Conservation (phyloP, 352 stramenopile genomes). For the Lagenidium giganteum region DNA sequence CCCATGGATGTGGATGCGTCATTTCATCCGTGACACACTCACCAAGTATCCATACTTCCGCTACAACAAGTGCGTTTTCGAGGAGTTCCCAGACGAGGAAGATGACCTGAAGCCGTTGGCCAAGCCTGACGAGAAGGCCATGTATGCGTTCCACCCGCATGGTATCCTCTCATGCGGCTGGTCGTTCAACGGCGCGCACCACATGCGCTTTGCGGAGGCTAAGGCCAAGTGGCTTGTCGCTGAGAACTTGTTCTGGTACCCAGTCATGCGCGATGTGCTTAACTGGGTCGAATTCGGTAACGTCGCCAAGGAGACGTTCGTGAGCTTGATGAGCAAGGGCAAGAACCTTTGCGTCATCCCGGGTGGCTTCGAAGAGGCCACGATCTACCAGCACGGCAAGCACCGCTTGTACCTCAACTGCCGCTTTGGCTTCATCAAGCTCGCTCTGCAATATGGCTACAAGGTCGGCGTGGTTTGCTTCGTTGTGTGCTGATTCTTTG, state of each 20-base stretch:
- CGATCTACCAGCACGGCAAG: no score
- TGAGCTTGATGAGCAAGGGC: conserved; percentile 34
- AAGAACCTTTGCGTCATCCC: conserved; percentile 82
- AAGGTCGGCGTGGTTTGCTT: conserved; percentile 35
- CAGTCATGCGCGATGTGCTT: conserved; percentile 56
- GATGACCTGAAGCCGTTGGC: conserved; percentile 25
- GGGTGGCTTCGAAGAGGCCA: conserved; percentile 94
- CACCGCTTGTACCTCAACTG: conserved; percentile 92
- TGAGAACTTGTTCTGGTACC: conserved; percentile 67
- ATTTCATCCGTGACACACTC: conserved; percentile 17
- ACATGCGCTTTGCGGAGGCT: conserved; percentile 37
- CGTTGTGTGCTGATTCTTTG: no score
- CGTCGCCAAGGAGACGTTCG: conserved; percentile 46
- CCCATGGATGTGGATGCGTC: conserved; percentile 23
- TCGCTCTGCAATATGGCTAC: conserved; percentile 89
- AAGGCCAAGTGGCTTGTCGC: conserved; percentile 59
- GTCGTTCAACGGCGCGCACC: conserved; percentile 45
- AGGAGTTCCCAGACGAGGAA: conserved; percentile 19
- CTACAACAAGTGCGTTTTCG: conserved; percentile 34
- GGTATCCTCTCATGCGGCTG: conserved; percentile 55
- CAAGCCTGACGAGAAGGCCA: conserved; percentile 27
- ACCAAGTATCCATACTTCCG: conserved; percentile 47
- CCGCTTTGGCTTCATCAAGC: conserved; percentile 93
- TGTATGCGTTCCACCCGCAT: conserved; percentile 67
- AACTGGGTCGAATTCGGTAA: conserved; percentile 64